phyloP scores from a whole-genome alignment of 345 rosid genomes.

The Abelmoschus esculentus region DNA sequence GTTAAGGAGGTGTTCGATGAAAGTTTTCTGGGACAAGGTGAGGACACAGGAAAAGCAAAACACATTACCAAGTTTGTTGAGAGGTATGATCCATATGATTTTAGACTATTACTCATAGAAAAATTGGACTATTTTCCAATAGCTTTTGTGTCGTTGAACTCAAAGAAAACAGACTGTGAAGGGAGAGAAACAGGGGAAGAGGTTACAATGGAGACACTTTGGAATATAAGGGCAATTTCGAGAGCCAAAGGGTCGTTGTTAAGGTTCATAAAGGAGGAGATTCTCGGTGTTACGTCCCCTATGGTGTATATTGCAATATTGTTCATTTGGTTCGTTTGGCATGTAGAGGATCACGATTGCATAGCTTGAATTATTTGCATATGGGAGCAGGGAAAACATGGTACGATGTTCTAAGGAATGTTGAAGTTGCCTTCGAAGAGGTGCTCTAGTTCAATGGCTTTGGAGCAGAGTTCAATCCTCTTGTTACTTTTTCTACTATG shows the following conservation, averaged over 20 bases:
- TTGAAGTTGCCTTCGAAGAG: slow-evolving; percentile 89
- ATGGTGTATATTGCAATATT: too few species aligned
- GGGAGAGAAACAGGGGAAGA: slow-evolving; percentile 44
- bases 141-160: slow-evolving; percentile 44
- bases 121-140: too few species aligned
- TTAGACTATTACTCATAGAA: too few species aligned
- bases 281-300: slow-evolving; percentile 97
- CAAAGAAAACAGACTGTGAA: slow-evolving; percentile 31
- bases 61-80: too few species aligned
- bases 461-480: slow-evolving; percentile 90
- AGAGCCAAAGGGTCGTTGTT: slow-evolving; percentile 86
- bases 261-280: slow-evolving; percentile 96
- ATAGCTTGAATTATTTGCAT: too few species aligned
- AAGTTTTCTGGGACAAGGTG: too few species aligned
- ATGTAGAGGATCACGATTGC: too few species aligned
- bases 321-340: too few species aligned
- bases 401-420: slow-evolving; percentile 94
- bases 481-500: slow-evolving; percentile 76
- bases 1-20: too few species aligned
- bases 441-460: slow-evolving; percentile 92
- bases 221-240: slow-evolving; percentile 96
- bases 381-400: too few species aligned
- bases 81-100: too few species aligned
- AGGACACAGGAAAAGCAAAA: too few species aligned
- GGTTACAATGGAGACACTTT: slow-evolving; percentile 64